Base-by-base conservation (phyloP, 208 protist genomes). In the Leishmania guyanensis region DNA sequence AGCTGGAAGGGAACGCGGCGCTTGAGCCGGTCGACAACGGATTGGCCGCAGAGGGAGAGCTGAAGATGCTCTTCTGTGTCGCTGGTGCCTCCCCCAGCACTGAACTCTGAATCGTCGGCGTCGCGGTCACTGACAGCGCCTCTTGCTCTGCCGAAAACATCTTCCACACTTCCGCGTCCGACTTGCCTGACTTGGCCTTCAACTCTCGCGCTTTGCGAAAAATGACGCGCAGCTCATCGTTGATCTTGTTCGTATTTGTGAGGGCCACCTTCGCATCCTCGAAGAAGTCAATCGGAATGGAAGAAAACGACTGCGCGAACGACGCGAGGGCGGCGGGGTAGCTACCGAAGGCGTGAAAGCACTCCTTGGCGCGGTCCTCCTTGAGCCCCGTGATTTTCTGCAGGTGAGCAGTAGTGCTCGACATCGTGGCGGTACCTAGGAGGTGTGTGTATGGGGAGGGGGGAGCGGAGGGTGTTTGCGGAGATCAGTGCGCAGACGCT, bases 251-350 rank as follows among this genome's bases (percentile, higher is more conserved):
- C 17, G 83, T 83, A 62, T 97, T 93, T 8, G n/a, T 77, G 43
- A 79, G 78, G 6, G 86, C 83, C 29, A 68, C 73, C 10, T 82
- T 46, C 6, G 80, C 73, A 56, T 93, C 86, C 20, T 86, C 81
- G 79, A 97, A 97, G 83, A 90, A 91, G 33, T 85, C 81, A 5
- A 86, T 71, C 22, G 90, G 91, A 12, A 97, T 73, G 17, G 73
- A 65, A 0, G 88, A 56, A 70, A 88, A 94, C 54, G 87, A 94
- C 77, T 96, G 92, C 14, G 88, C 92, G 79, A 97, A 97, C 22
- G 92, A 94, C 5, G 91, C 94, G 20, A 97, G 81, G 10, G 92
- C 92, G 17, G 81, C 86, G 14, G 85, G 81, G 72, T 94, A 96
- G 76, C 85, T 89, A 16, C 89, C 91, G 81, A 88, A 91, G 20